Evolutionary conservation across 108 stramenopile species (phyloP).

Genomic region (Seminavis robusta): DNA sequence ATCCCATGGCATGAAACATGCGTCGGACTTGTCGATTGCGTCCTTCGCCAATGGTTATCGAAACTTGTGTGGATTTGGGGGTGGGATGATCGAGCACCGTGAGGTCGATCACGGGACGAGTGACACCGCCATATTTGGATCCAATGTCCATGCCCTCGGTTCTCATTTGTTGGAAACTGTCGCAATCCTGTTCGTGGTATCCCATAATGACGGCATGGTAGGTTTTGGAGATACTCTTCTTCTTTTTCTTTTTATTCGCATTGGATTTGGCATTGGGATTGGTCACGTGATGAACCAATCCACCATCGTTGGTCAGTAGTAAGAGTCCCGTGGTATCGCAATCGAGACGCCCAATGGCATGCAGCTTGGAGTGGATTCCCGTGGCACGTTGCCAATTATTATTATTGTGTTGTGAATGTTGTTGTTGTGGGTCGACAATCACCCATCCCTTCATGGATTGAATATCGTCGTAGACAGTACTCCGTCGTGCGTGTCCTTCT

Average conservation of each 20-base stretch:
- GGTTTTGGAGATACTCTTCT: constrained; percentile 35
- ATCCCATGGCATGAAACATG: constrained; percentile 72
- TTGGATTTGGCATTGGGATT: constrained; percentile 39
- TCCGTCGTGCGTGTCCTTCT: constrained; percentile 2
- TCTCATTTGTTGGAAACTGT: constrained; percentile 11
- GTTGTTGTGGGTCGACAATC: background rate
- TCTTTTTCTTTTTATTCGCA: background rate
- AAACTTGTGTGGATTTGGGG: constrained; percentile 48
- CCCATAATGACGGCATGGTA: constrained; percentile 74
- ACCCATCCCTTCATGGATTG: constrained; percentile 47
- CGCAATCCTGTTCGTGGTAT: constrained; percentile 25
- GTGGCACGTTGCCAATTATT: too few relatives aligned
- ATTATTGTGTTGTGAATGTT: too few relatives aligned
- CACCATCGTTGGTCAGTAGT: constrained; percentile 69
- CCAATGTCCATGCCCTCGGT: constrained; percentile 50
- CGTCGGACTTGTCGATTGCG: constrained; percentile 69
- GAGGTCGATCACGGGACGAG: constrained; percentile 39
- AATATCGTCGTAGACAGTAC: constrained; percentile 59
- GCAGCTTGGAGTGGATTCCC: constrained; percentile 53
- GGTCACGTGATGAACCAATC: constrained; percentile 60
- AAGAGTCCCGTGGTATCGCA: constrained; percentile 66
- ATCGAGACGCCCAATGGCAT: constrained; percentile 70
- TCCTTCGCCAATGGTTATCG: constrained; percentile 57
- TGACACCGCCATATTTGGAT: constrained; percentile 49
- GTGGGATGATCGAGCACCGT: constrained; percentile 49